Conservation (phyloP, 2,329 filamentous ascomycete species). For the Fusarium sp. region DNA sequence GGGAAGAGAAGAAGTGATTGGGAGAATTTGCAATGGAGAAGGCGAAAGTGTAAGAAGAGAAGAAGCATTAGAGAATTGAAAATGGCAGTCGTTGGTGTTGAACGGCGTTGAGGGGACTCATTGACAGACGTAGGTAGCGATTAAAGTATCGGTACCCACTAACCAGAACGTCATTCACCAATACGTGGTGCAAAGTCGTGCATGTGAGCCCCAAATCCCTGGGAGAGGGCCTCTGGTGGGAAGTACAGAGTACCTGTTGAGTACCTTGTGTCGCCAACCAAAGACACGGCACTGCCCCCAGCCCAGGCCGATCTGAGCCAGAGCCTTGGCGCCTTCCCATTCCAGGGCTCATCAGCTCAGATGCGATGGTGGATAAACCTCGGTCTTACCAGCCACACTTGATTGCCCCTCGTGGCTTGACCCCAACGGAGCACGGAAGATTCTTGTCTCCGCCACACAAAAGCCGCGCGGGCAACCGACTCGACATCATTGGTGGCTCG, state of each 20-base stretch:
- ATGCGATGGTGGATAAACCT: conserved; percentile 27
- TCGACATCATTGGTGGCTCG: conserved; percentile 46
- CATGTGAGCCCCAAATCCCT: background rate
- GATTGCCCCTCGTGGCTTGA: conserved; percentile 11
- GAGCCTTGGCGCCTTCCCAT: conserved; percentile 6
- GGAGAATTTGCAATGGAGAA: background rate
- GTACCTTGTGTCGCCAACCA: conserved; percentile 22
- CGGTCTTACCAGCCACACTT: background rate
- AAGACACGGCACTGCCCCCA: background rate
- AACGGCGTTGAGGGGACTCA: conserved; percentile 18
- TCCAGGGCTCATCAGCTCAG: background rate
- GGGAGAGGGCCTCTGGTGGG: background rate
- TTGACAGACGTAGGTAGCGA: conserved; percentile 14
- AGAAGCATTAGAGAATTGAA: conserved; percentile 2
- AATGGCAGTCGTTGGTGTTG: conserved; percentile 24
- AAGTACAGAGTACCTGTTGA: conserved; percentile 26
- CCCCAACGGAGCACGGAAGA: conserved; percentile 30
- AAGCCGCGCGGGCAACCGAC: conserved; percentile 28
- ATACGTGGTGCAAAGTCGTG: conserved; percentile 13
- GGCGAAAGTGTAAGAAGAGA: background rate
- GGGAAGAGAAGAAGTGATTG: background rate
- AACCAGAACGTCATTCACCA: conserved; percentile 28
- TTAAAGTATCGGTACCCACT: conserved; percentile 27
- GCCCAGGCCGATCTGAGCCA: conserved; percentile 4
- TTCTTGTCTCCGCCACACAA: conserved; percentile 27